A percentile compares a stretch with the other conserved stretches of the same genome.
phyloP scores from a whole-genome alignment of 768 basidiomycete species.

The Tricholomella constricta region DNA sequence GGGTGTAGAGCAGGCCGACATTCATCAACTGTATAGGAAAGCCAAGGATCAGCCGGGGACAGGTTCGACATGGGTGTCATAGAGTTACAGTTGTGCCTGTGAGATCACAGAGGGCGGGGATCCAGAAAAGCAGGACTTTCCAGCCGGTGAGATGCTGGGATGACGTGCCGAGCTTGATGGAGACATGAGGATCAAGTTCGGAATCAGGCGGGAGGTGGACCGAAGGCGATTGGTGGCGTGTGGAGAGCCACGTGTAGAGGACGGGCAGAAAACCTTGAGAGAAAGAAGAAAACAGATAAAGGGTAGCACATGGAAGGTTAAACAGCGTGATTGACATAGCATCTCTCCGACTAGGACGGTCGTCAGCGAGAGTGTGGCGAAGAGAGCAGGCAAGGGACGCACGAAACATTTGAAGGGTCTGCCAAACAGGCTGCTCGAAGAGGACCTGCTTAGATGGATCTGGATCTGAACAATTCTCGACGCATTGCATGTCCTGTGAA shows the following conservation, averaged over 20 bases:
- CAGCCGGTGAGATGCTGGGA: conserved; percentile 60
- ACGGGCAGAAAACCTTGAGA: conserved; percentile 81
- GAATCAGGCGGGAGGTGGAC: conserved; percentile 58
- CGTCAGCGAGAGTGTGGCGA: conserved; percentile 25
- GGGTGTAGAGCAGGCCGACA: conserved; percentile 91
- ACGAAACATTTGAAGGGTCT: conserved; percentile 90
- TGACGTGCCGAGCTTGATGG: conserved; percentile 34
- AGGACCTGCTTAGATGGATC: conserved; percentile 64
- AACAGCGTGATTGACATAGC: conserved; percentile 65
- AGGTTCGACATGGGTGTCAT: conserved; percentile 8
- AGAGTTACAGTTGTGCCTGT: conserved; percentile 83
- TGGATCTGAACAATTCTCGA: conserved; percentile 82
- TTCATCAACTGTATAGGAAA: conserved; percentile 73
- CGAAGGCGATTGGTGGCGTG: conserved; percentile 45
- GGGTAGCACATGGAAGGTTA: conserved; percentile 27
- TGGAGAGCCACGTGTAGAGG: conserved; percentile 64
- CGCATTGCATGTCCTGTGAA: conserved; percentile 97
- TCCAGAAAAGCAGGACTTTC: conserved; percentile 78
- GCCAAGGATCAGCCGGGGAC: conserved; percentile 3
- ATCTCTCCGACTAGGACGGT: conserved; percentile 82
- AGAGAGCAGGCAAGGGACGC: conserved; percentile 34
- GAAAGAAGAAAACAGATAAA: conserved; percentile 23
- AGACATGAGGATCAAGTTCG: conserved; percentile 42
- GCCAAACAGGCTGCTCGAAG: conserved; percentile 96
- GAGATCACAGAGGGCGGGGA: conserved; percentile 88